Evolutionary conservation across 805 yeast species (phyloP), one percentile per base, ranked within the genome.

Genomic region (Candida ortonii): DNA sequence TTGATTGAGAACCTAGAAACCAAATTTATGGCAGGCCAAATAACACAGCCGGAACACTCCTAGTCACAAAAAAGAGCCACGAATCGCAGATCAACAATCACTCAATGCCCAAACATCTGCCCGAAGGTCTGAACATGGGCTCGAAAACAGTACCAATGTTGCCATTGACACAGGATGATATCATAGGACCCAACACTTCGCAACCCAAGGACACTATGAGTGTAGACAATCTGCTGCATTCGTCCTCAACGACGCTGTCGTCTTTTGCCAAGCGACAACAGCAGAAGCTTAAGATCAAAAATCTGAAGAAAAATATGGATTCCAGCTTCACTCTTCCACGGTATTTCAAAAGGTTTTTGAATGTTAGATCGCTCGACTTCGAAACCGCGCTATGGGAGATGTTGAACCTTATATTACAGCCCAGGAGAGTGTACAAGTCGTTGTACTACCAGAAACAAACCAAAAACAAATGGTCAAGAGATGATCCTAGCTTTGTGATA

Each of bases 311-410:
- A 20, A 45, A 46, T 21, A 36, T 38, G 34, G 33, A 40, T 25
- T 41, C 50, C 3, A 32, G 33, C 21, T 40, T 59, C 22, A 30
- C 36, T 9, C 28, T 56, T 5, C 64, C 64, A 5, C 50, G 51
- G 16, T 58, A 58, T 31, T 50, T 61, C 38, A 57, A 54, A 33
- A 58, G 85, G 33, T 56, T 80, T 24, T 64, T 82, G 43, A 77
- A 78, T 46, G 89, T 95, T 1, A 84, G 80, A 7, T 80, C 95
- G 0, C 67, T 88, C 35, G 96, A 89, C 61, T 84, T 88, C 51
- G 97, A 89, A 58, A 84, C 95, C 1, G 96, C 96, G 10, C 70
- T 79, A 40, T 89, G 96, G 96, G 97, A 89, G 57, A 80, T 88
- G 60, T 65, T 82, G 41, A 74, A 86, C 51, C 63, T 88, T 36